Evolutionary conservation across 371 early-diverging fungal genomes (phyloP).

Genomic region (Phascolomyces articulosus): DNA sequence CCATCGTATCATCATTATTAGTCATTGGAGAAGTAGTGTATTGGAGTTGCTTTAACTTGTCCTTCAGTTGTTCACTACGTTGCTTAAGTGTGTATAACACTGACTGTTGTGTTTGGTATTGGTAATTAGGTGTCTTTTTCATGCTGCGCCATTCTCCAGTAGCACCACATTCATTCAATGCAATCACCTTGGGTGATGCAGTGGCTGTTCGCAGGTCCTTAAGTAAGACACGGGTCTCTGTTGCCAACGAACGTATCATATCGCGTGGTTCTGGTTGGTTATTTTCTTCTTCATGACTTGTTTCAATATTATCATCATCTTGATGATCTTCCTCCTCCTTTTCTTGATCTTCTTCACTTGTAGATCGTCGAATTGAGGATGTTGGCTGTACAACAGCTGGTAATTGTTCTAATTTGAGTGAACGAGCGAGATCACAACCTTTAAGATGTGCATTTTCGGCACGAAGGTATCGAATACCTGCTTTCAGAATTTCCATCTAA

Average conservation of each 20-base stretch:
- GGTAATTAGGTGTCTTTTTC: conserved; percentile 63
- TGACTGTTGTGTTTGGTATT: conserved; percentile 75
- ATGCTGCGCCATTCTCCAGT: conserved; percentile 63
- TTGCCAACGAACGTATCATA: conserved; percentile 29
- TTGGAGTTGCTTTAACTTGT: conserved; percentile 37
- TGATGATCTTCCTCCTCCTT: conserved; percentile 5
- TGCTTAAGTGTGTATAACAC: conserved; percentile 64
- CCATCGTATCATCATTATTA: conserved; percentile 4
- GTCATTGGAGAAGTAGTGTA: conserved; percentile 4
- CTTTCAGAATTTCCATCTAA: conserved; percentile 68
- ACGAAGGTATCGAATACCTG: conserved; percentile 76
- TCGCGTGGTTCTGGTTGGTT: conserved; percentile 21
- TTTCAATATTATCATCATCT: conserved; percentile 10
- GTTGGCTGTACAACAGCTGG: not conserved
- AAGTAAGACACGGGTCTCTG: conserved; percentile 32
- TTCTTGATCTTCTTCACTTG: conserved; percentile 20
- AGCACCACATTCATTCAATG: conserved; percentile 20
- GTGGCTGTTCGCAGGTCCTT: conserved; percentile 51
- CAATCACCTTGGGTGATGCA: conserved; percentile 57
- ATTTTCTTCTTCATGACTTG: not conserved
- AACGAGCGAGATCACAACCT: conserved; percentile 38
- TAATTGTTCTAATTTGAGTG: conserved; percentile 13
- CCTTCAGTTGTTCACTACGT: conserved; percentile 57
- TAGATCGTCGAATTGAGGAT: not conserved
- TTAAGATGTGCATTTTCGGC: conserved; percentile 84